These are phyloP conservation scores for Flaveria sonorensis DNA, from an alignment of 129 eudicot genomes.

Conservation along the genomic window DNA sequence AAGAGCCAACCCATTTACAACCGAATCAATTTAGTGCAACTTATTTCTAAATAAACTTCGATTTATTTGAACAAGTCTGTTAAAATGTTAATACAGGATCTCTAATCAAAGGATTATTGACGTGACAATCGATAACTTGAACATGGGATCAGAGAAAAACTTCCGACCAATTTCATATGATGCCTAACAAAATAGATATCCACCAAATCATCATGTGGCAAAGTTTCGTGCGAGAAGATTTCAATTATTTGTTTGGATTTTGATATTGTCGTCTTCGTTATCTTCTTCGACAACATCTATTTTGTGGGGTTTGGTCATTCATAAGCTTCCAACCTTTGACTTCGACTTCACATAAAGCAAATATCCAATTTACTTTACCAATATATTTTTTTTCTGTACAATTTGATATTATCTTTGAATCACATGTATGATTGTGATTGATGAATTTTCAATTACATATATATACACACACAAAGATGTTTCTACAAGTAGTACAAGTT, in stretches of 20 bases:
- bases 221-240: not conserved
- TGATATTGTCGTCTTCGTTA: not conserved
- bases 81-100: no score
- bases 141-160: not conserved
- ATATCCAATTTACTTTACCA: not conserved
- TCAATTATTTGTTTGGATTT: not conserved
- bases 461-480: no score
- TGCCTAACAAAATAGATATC: not conserved
- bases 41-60: no score
- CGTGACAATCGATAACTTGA: not conserved
- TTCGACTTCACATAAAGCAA: conserved; percentile 4
- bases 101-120: no score
- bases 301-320: not conserved
- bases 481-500: no score
- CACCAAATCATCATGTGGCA: not conserved
- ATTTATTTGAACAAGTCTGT: no score
- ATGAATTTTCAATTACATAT: not conserved
- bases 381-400: no score
- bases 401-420: not conserved
- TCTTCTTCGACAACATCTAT: not conserved
- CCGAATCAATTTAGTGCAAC: no score
- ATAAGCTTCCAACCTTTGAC: conserved; percentile 8
- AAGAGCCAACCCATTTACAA: no score
- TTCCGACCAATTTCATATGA: not conserved
- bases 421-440: not conserved